Evolutionary conservation across 306 rosid species (phyloP).

Genomic region (Dicorynia guianensis): DNA sequence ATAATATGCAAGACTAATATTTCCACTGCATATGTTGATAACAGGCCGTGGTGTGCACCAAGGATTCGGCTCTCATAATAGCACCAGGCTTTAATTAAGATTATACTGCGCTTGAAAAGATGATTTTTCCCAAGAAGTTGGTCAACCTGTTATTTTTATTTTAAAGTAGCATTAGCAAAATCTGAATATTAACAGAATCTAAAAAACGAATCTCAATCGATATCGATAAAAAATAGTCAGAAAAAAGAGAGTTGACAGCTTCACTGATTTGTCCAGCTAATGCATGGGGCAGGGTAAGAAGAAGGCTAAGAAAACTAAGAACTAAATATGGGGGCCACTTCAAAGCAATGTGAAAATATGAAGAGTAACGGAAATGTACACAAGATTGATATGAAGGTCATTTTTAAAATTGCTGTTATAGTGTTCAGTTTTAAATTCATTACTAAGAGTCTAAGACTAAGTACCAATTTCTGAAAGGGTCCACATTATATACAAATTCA

Average conservation of each 20-base stretch:
- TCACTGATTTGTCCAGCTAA: constrained; percentile 4
- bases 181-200: constrained; percentile 9
- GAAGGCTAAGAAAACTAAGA: constrained; percentile 19
- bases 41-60: constrained; percentile 69
- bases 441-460: neutral
- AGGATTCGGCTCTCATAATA: constrained; percentile 80
- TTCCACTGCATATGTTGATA: constrained; percentile 77
- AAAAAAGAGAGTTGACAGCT: neutral
- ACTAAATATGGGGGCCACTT: constrained; percentile 26
- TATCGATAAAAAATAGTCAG: neutral
- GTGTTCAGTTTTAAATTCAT: constrained; percentile 22
- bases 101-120: constrained; percentile 65
- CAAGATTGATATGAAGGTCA: constrained; percentile 19
- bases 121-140: constrained; percentile 65
- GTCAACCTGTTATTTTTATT: constrained; percentile 54
- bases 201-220: neutral
- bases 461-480: neutral
- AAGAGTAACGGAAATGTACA: constrained; percentile 13
- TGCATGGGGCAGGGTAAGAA: neutral
- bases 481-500: neutral
- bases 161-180: constrained; percentile 28
- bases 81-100: constrained; percentile 83
- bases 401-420: neutral
- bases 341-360: neutral
- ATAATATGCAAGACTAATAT: constrained; percentile 64